Percentiles rank a stretch among this genome's conserved stretches.
These are phyloP conservation scores for Helichrysum umbraculigerum DNA, from an alignment of 129 eudicot species.

Conservation along the genomic window DNA sequence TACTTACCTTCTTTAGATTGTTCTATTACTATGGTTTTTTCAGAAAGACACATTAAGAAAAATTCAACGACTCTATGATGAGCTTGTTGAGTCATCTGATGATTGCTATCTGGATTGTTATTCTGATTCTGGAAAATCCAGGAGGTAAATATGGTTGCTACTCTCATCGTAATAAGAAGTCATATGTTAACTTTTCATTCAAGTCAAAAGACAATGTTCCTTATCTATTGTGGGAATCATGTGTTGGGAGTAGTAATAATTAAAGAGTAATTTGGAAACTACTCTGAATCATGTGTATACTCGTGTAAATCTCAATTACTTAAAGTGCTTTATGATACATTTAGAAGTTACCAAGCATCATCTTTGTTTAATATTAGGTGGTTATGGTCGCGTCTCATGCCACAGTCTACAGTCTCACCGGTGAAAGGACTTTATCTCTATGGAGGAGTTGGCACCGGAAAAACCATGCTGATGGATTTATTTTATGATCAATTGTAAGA, in stretches of 20 bases:
- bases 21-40: conserved; percentile 23
- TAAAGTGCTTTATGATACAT: no score
- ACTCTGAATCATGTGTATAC: no score
- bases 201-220: background rate
- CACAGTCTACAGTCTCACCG: conserved; percentile 70
- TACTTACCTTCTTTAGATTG: background rate
- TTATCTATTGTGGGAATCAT: no score
- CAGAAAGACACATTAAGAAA: conserved; percentile 79
- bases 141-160: conserved; percentile 51
- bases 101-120: conserved; percentile 82
- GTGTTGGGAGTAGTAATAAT: no score
- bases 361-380: conserved; percentile 40
- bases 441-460: conserved; percentile 99
- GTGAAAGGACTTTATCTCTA: conserved; percentile 95
- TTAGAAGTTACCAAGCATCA: no score
- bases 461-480: conserved; percentile 98
- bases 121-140: conserved; percentile 69
- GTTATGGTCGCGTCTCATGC: conserved; percentile 93
- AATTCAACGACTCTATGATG: conserved; percentile 87
- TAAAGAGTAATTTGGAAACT: no score
- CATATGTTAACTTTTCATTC: no score
- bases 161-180: background rate
- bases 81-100: conserved; percentile 78
- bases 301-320: no score
- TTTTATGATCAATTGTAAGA: conserved; percentile 85